Evolutionary conservation across 228 moss, liverwort and hornwort species (phyloP), one percentile per base, ranked within the genome.

Genomic region (Sphagnum fallax): DNA sequence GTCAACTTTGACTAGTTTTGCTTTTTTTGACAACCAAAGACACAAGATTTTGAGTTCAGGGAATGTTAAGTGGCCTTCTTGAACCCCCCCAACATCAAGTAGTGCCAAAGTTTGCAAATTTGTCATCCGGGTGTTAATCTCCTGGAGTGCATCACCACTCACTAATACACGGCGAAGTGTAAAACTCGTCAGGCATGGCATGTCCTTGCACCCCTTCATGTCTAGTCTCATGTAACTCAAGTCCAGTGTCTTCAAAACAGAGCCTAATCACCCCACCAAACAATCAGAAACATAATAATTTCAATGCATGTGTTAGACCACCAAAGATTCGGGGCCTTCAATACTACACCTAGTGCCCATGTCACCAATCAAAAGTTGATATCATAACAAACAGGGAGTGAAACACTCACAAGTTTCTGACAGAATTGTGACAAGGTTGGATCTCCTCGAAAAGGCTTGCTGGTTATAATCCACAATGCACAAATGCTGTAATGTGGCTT

Each of bases 391-490:
- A 32, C 32, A 32, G 32, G 32, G 32, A 32, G 32, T 32, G 32
- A 32, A 9, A 71, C 55, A 74, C 82, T 82, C 75, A 86, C 86
- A 86, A 60, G 50, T 78, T 52, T 80, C 74, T 32, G 86, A 86
- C 47, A 86, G 15, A 9, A 82, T 58, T 48, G 71, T 75, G 47
- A 86, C 77, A 59, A 86, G 82, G 66, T 5, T 71, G 52, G 86
- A 75, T 15, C 86, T 62, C 52, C 86, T 79, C 77, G 80, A 74
- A 65, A 86, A 82, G 48, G 87, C 83, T 72, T 87, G 83, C 63
- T 83, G 87, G 5, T 83, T 78, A 49, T 87, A 87, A 72, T 87
- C 87, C 65, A 87, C 83, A 52, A 87, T 76, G 55, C 87, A 83
- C 48, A 87, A 63, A 66, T 87, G 87, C 49, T 80, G 70, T 60